phyloP scores from a whole-genome alignment of 2,329 filamentous ascomycete genomes.

The Stenocarpella maydis region DNA sequence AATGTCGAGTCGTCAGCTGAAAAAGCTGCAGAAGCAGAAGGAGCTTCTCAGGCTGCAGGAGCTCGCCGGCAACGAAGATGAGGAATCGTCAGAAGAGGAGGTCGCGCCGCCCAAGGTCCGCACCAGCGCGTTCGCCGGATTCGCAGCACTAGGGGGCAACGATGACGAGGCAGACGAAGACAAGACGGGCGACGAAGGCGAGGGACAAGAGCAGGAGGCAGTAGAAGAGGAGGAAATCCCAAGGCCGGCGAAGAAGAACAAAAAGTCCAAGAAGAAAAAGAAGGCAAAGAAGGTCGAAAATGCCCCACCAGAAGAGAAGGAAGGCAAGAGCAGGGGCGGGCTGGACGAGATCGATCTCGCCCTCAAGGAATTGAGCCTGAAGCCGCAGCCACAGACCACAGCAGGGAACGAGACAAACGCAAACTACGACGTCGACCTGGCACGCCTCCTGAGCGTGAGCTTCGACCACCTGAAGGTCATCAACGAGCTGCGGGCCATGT shows the following conservation, averaged over 20 bases:
- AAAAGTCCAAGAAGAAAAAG: conserved; percentile 48
- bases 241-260: conserved; percentile 46
- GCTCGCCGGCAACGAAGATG: conserved; percentile 26
- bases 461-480: conserved; percentile 81
- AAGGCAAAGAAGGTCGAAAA: conserved; percentile 51
- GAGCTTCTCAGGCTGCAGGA: conserved; percentile 49
- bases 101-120: conserved; percentile 49
- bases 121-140: conserved; percentile 56
- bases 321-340: conserved; percentile 38
- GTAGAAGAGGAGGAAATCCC: conserved; percentile 38
- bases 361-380: conserved; percentile 57
- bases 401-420: conserved; percentile 22
- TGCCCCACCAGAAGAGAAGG: conserved; percentile 29
- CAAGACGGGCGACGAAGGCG: conserved; percentile 34
- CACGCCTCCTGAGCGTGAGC: conserved; percentile 57
- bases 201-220: conserved; percentile 27
- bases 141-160: conserved; percentile 58
- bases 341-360: conserved; percentile 66
- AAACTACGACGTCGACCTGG: conserved; percentile 39
- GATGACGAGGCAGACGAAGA: conserved; percentile 43
- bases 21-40: conserved; percentile 60
- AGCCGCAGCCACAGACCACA: conserved; percentile 32
- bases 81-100: conserved; percentile 42
- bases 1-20: conserved; percentile 62
- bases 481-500: conserved; percentile 84